Percentiles rank a stretch among this genome's conserved stretches.
Evolutionary conservation across 768 basidiomycete genomes (phyloP).

Genomic region (Termitomyces sp.): DNA sequence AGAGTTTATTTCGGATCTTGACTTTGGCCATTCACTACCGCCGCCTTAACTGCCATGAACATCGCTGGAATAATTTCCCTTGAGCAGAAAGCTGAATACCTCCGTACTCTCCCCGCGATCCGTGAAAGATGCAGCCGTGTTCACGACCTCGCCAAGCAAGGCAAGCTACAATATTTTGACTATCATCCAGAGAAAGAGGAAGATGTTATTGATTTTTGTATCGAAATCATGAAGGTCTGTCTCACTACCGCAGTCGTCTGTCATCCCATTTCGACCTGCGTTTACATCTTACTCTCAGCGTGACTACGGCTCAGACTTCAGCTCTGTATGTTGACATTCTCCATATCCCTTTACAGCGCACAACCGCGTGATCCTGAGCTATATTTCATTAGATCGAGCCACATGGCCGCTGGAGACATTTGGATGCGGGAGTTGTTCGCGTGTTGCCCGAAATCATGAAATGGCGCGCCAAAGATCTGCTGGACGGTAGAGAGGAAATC

Average conservation of each 20-base stretch:
- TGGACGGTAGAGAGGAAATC: constrained; percentile 52
- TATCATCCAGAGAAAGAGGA: constrained; percentile 75
- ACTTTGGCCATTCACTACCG: background rate
- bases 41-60: constrained; percentile 20
- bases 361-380: background rate
- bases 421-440: constrained; percentile 64
- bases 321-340: constrained; percentile 36
- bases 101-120: constrained; percentile 85
- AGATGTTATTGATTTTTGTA: constrained; percentile 68
- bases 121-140: constrained; percentile 80
- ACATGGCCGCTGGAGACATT: constrained; percentile 87
- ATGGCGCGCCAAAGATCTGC: constrained; percentile 44
- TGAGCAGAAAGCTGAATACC: constrained; percentile 51
- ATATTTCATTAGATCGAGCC: constrained; percentile 61
- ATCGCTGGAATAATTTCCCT: constrained; percentile 21
- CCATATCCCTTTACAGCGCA: background rate
- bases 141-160: constrained; percentile 67
- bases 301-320: constrained; percentile 71
- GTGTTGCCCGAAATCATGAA: constrained; percentile 51
- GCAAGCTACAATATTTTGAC: constrained; percentile 79
- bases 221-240: constrained; percentile 70
- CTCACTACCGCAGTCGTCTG: background rate
- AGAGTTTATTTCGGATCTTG: constrained; percentile 4
- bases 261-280: background rate
- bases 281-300: constrained; percentile 37